Percentiles rank a stretch among this genome's conserved stretches.
Conservation (phyloP, 305 asterid genomes). For the Ajuga reptans region DNA sequence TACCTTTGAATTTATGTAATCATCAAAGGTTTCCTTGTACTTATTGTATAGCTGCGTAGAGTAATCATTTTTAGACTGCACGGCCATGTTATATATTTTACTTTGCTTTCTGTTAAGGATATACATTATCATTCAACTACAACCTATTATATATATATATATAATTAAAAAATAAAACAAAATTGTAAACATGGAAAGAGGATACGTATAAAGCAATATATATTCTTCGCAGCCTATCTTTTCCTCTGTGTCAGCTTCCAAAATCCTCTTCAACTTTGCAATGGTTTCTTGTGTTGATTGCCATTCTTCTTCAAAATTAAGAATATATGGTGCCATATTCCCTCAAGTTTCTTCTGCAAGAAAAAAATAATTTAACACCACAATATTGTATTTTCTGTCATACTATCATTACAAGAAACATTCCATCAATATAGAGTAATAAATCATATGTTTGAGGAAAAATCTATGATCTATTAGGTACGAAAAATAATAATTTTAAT, state of each 20-base stretch:
- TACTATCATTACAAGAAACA: too few relatives aligned
- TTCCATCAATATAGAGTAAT: too few relatives aligned
- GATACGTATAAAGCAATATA: constrained; percentile 56
- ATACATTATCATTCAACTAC: too few relatives aligned
- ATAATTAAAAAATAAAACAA: background rate
- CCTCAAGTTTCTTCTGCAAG: too few relatives aligned
- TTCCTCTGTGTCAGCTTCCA: constrained; percentile 33
- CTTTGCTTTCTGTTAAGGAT: constrained; percentile 34
- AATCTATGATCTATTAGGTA: too few relatives aligned
- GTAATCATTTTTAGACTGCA: background rate
- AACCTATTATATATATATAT: too few relatives aligned
- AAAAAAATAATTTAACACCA: too few relatives aligned
- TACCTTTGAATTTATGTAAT: constrained; percentile 40
- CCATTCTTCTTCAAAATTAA: constrained; percentile 52
- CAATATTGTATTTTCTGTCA: too few relatives aligned
- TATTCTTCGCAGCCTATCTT: constrained; percentile 43
- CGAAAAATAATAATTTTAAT: too few relatives aligned
- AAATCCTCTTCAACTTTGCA: constrained; percentile 38
- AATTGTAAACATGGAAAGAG: background rate
- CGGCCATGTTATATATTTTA: constrained; percentile 42
- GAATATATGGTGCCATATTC: constrained; percentile 23
- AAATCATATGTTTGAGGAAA: too few relatives aligned
- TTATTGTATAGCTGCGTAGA: constrained; percentile 45
- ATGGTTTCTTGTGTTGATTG: constrained; percentile 39
- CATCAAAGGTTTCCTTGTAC: constrained; percentile 41